Evolutionary conservation across 2,329 filamentous ascomycete species (phyloP).

Genomic region (Tolypocladium endophyticum): DNA sequence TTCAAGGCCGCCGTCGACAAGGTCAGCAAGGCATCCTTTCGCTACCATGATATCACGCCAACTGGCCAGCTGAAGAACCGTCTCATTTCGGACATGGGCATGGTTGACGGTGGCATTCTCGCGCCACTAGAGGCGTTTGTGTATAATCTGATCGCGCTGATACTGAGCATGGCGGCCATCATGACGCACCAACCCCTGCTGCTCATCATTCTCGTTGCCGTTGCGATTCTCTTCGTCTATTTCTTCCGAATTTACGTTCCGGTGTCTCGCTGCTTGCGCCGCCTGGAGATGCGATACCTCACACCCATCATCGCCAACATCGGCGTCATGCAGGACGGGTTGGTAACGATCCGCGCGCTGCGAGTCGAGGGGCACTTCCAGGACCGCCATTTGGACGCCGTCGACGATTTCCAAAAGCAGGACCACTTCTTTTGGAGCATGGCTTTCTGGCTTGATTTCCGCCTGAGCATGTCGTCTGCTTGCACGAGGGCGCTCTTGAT

Average conservation of each 20-base stretch:
- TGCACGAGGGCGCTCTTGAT: slow-evolving; percentile 65
- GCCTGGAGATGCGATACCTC: slow-evolving; percentile 81
- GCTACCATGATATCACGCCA: slow-evolving; percentile 85
- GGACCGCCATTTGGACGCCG: slow-evolving; percentile 65
- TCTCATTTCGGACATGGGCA: slow-evolving; percentile 81
- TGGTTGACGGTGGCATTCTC: slow-evolving; percentile 79
- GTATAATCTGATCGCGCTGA: slow-evolving; percentile 60
- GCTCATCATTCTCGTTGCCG: slow-evolving; percentile 56
- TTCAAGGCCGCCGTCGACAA: slow-evolving; percentile 63
- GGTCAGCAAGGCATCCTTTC: slow-evolving; percentile 72
- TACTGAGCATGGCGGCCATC: slow-evolving; percentile 66
- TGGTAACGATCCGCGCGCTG: slow-evolving; percentile 81
- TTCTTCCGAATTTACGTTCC: slow-evolving; percentile 73
- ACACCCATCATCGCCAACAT: slow-evolving; percentile 90
- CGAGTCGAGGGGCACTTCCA: slow-evolving; percentile 71
- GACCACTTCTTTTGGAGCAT: slow-evolving; percentile 94
- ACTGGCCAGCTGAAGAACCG: slow-evolving; percentile 87
- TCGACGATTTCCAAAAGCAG: slow-evolving; percentile 86
- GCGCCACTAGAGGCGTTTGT: slow-evolving; percentile 61
- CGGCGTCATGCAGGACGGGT: slow-evolving; percentile 71
- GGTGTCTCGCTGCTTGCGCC: slow-evolving; percentile 69
- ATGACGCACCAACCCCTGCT: slow-evolving; percentile 69
- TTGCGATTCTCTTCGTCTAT: slow-evolving; percentile 59
- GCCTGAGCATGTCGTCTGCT: slow-evolving; percentile 54
- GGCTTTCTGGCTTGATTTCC: slow-evolving; percentile 74